Evolutionary conservation across 2,329 filamentous ascomycete genomes (phyloP).

Genomic region (Cladophialophora chaetospira): DNA sequence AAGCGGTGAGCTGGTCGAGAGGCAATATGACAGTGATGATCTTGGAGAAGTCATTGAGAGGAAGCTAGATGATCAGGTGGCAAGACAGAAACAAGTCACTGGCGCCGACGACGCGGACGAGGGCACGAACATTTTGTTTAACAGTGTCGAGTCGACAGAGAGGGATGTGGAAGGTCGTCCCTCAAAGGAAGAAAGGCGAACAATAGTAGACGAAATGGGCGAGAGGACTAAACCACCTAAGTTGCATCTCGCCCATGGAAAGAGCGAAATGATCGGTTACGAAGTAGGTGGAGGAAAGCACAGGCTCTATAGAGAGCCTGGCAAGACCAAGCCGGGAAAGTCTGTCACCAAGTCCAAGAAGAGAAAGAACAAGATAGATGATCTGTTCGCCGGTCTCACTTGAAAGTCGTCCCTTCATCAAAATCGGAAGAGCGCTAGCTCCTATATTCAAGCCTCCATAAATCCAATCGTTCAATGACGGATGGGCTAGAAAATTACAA

Average conservation of each 20-base stretch:
- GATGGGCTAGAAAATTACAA: not conserved
- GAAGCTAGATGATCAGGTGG: not conserved
- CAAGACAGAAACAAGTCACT: not conserved
- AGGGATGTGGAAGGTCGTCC: too few species aligned
- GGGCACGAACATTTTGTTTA: not conserved
- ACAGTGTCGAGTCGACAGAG: not conserved
- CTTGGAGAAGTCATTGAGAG: conserved; percentile 26
- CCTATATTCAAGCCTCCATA: too few species aligned
- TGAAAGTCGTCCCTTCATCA: too few species aligned
- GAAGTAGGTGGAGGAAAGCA: too few species aligned
- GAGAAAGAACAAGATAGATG: conserved; percentile 69
- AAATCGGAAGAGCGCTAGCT: too few species aligned
- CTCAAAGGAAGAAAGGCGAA: too few species aligned
- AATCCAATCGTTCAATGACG: not conserved
- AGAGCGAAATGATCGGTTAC: too few species aligned
- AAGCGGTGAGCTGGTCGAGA: conserved; percentile 25
- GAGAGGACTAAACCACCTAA: too few species aligned
- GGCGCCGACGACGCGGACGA: not conserved
- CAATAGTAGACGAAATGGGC: too few species aligned
- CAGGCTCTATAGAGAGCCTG: too few species aligned
- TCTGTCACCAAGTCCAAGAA: conserved; percentile 53
- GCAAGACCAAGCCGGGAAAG: not conserved
- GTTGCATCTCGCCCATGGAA: not conserved
- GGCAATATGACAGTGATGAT: conserved; percentile 27
- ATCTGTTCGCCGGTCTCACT: conserved; percentile 66